These are phyloP conservation scores for Wickerhamiella qilinensis DNA, from an alignment of 805 yeast species.

Conservation along the genomic window DNA sequence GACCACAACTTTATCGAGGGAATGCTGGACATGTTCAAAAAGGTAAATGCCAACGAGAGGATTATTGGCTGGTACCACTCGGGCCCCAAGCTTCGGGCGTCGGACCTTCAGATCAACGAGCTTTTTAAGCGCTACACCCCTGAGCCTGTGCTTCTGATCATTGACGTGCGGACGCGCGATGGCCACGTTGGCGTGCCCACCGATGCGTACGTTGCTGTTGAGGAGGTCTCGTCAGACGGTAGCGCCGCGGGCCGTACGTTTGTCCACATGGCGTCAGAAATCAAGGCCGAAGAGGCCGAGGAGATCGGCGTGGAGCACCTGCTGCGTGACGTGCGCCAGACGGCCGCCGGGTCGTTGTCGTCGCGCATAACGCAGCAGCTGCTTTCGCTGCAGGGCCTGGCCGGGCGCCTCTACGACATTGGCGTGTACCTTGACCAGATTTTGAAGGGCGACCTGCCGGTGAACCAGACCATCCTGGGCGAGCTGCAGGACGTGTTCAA, in stretches of 20 bases:
- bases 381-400: slow-evolving; percentile 74
- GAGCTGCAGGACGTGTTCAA: slow-evolving; percentile 91
- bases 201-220: slow-evolving; percentile 84
- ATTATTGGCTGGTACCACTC: slow-evolving; percentile 99
- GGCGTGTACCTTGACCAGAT: slow-evolving; percentile 65
- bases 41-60: slow-evolving; percentile 92
- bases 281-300: slow-evolving; percentile 98
- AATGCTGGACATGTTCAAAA: slow-evolving; percentile 96
- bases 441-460: slow-evolving; percentile 52
- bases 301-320: slow-evolving; percentile 98
- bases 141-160: slow-evolving; percentile 72
- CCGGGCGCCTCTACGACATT: slow-evolving; percentile 61
- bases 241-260: slow-evolving; percentile 84
- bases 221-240: slow-evolving; percentile 93
- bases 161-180: slow-evolving; percentile 70
- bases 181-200: slow-evolving; percentile 73
- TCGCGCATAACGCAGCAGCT: slow-evolving; percentile 78
- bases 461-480: slow-evolving; percentile 80
- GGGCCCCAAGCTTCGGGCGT: slow-evolving; percentile 79
- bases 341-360: slow-evolving; percentile 86
- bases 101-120: slow-evolving; percentile 85
- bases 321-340: slow-evolving; percentile 85
- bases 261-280: slow-evolving; percentile 78
- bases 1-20: slow-evolving; percentile 93
- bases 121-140: slow-evolving; percentile 67